Evolutionary conservation across 768 basidiomycete species (phyloP), one percentile per base, ranked within the genome.

Genomic region (Boletales sp.): DNA sequence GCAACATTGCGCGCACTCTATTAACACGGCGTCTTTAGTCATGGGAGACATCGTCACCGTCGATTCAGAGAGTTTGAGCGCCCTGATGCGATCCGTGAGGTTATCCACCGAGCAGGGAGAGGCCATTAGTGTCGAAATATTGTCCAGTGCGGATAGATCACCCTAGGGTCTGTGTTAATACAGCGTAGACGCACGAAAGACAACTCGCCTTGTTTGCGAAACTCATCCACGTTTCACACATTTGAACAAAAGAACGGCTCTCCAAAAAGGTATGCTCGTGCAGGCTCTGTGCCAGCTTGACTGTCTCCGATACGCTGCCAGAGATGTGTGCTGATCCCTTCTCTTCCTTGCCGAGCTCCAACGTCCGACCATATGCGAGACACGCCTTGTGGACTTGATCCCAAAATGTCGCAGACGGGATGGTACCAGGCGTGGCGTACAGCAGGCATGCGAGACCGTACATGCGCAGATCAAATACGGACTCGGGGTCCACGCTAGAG

Each of bases 161-260:
- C 67, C 72, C 83, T 84, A 28, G 25, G 25, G 25, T 28, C 1
- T 28, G 25, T 28, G 25, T 28, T 28, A 28, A 28, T 28, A 28
- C 5, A 28, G 5, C 5, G 25, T 28, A 28, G 25, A 28, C 25
- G 5, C 25, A 28, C 6, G 25, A 28, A 28, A 28, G 25, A 18
- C 8, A 33, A 65, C 74, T 49, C 42, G 86, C 89, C 71, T 74
- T 74, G 58, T 79, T 80, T 0, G 88, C 86, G 55, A 89, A 79
- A 17, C 68, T 71, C 56, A 81, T 75, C 82, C 89, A 89, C 47
- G 79, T 81, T 55, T 90, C 86, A 61, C 87, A 89, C 62, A 86
- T 79, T 8, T 72, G 70, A 13, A 80, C 53, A 58, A 86, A 91
- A 1, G 75, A 72, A 41, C 68, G 74, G 3, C 81, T 81, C 14